Conservation (phyloP, 176 grass and related monocot species). For the Thinopyrum elongatum region DNA sequence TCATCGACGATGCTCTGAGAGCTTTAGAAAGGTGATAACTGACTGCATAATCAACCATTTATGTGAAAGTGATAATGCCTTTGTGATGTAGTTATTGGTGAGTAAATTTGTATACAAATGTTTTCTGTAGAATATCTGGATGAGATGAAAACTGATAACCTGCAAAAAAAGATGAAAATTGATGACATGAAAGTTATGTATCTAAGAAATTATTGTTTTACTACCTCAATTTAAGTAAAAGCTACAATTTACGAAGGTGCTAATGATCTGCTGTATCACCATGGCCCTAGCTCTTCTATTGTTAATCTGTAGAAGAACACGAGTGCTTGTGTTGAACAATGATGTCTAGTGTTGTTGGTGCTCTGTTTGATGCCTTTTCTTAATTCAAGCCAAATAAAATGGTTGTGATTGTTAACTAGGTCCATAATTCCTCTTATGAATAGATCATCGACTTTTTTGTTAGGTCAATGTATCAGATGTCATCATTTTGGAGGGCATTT, state of each 20-base stretch:
- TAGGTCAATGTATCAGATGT: constrained; percentile 97
- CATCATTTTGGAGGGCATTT: constrained; percentile 94
- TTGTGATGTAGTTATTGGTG: constrained; percentile 1
- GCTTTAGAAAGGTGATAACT: constrained; percentile 50
- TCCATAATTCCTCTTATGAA: constrained; percentile 3
- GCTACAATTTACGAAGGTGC: background rate
- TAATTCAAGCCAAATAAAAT: background rate
- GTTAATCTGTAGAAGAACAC: background rate
- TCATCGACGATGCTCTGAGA: constrained; percentile 57
- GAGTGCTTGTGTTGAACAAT: background rate
- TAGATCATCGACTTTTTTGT: constrained; percentile 29
- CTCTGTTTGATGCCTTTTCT: constrained; percentile 4
- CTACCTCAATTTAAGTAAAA: background rate
- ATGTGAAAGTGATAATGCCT: background rate
- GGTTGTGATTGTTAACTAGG: constrained; percentile 21
- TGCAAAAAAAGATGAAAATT: too few species aligned
- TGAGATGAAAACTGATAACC: background rate
- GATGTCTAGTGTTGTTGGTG: background rate
- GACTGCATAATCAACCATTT: constrained; percentile 6
- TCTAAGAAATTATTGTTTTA: background rate
- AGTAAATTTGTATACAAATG: background rate
- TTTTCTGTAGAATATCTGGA: background rate
- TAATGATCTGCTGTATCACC: background rate
- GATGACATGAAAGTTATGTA: too few species aligned
- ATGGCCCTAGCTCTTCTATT: background rate